Conservation (phyloP, 495 filamentous ascomycete species). For the Aspergillus sparsus region DNA sequence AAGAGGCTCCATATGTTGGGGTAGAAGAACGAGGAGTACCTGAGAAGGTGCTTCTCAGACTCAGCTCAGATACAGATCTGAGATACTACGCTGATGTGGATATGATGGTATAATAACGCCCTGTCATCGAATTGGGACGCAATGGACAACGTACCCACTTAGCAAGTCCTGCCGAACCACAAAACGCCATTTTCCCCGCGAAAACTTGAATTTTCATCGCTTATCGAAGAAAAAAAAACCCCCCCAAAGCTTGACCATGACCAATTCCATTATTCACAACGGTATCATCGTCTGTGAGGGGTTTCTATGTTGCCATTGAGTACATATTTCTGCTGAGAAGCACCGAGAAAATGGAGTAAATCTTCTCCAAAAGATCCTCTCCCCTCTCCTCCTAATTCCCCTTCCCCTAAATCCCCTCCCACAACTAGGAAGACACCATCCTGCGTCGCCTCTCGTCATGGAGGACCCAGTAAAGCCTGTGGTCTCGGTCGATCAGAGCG, state of each 20-base stretch:
- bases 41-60: no score
- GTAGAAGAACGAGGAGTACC: no score
- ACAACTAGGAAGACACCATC: no score
- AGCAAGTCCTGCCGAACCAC: not conserved
- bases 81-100: no score
- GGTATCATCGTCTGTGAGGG: not conserved
- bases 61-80: no score
- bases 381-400: no score
- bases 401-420: no score
- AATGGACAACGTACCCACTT: not conserved
- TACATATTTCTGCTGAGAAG: not conserved
- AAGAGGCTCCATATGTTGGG: no score
- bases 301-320: not conserved
- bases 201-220: not conserved
- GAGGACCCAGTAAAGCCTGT: slow-evolving; percentile 32
- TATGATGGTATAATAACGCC: no score
- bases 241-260: not conserved
- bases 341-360: no score
- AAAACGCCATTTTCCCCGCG: not conserved
- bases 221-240: no score
- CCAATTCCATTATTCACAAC: not conserved
- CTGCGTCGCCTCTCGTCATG: not conserved
- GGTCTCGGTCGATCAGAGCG: slow-evolving; percentile 33
- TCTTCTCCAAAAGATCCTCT: no score
- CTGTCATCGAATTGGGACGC: not conserved